Base-by-base conservation (phyloP, 2,329 filamentous ascomycete genomes). In the Xylariaceae sp. region DNA sequence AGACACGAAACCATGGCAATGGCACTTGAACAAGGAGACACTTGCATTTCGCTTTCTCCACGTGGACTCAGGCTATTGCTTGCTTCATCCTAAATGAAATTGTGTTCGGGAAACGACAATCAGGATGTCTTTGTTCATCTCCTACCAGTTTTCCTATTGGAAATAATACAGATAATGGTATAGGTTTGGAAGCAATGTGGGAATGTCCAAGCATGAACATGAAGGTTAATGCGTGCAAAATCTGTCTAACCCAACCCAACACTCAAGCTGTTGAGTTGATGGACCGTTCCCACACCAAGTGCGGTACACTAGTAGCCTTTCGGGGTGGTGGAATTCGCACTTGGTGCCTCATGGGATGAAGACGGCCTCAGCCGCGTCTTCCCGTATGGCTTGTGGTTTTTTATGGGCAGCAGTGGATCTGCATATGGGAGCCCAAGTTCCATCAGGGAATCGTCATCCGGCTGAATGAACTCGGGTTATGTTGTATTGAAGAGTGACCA, bases 1-100 rank as follows among this genome's bases (percentile, higher is more conserved):
- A 48, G 47, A 52, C 48, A 44, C 55, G 51, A 56, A 60, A 55
- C 54, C 23, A 40, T 44, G 40, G 44, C 42, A 42, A 20, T 45
- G 48, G 16, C 47, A 54, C 41, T 37, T 21, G 46, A 29, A 52
- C 48, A 52, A 50, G 44, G 49, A n/a, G 23, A 56, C 57, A 45
- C 57, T 64, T 58, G 61, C 61, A 43, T 21, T 52, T 60, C 52
- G 46, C 50, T 50, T 41, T 48, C 44, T 48, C 50, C 44, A 44
- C 48, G 44, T 41, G 21, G 40, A 52, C 44, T 42, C 40, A 50
- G 42, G 41, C 47, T 23, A 20, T 32, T 46, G 46, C 40, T 45
- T 47, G 45, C 50, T 57, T 45, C 51, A 41, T 45, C 40, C 29
- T 50, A 45, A 42, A 40, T 52, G 46, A 20, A 32, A 12, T 29